phyloP scores from a whole-genome alignment of 179 eudicot species.

The Nepenthes alata region DNA sequence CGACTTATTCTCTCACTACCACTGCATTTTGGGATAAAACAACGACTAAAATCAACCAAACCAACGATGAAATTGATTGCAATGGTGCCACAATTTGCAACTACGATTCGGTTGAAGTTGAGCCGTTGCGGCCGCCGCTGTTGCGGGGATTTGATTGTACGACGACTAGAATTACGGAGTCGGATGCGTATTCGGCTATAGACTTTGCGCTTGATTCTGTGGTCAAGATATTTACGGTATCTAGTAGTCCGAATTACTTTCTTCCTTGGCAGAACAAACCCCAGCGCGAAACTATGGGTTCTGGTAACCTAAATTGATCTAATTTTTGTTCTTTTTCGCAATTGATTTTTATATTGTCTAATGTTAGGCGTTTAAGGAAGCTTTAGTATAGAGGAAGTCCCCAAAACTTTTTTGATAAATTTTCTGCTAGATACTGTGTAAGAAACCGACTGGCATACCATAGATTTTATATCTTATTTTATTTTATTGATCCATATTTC shows the following conservation, averaged over 20 bases:
- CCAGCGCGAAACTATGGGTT: conserved; percentile 86
- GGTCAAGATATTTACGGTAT: conserved; percentile 82
- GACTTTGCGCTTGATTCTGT: conserved; percentile 87
- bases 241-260: conserved; percentile 71
- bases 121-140: not conserved
- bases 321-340: not conserved
- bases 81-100: not conserved
- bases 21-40: not conserved
- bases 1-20: not conserved
- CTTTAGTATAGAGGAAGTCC: not conserved
- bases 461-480: too few relatives aligned
- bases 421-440: too few relatives aligned
- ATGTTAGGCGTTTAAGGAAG: not conserved
- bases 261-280: conserved; percentile 96
- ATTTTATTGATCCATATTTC: too few relatives aligned
- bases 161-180: not conserved
- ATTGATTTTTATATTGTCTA: not conserved
- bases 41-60: not conserved
- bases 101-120: not conserved
- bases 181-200: conserved; percentile 44
- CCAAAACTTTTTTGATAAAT: too few relatives aligned
- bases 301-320: conserved; percentile 26
- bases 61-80: not conserved
- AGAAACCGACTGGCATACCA: too few relatives aligned
- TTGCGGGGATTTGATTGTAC: not conserved